Conservation (phyloP, 345 rosid species). For the Syzygium aqueum region DNA sequence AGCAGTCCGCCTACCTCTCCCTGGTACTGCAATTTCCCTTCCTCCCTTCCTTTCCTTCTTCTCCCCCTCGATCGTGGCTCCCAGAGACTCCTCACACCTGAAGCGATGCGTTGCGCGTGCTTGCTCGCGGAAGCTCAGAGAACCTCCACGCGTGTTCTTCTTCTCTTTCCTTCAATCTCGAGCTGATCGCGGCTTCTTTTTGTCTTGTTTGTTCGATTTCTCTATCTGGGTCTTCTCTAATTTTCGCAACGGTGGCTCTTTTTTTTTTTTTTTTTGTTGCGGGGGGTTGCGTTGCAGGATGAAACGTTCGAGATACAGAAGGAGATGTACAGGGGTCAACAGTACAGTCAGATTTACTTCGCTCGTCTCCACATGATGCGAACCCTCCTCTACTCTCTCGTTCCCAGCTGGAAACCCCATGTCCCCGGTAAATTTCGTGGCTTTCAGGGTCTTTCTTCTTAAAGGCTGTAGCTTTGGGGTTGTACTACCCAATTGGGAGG, state of each 20-base stretch:
- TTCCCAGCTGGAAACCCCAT: conserved; percentile 67
- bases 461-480: neutral
- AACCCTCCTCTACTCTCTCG: conserved; percentile 68
- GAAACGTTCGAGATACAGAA: conserved; percentile 59
- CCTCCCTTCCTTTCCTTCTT: neutral
- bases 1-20: conserved; percentile 35
- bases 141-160: no score
- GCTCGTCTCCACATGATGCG: conserved; percentile 79
- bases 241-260: neutral
- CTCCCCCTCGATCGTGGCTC: neutral
- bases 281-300: conserved; percentile 37
- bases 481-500: neutral
- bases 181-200: neutral
- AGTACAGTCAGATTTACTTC: conserved; percentile 89
- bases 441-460: neutral
- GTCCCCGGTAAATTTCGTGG: conserved; percentile 42
- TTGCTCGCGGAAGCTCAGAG: no score
- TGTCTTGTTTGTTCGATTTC: neutral
- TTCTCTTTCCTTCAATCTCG: neutral
- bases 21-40: conserved; percentile 21
- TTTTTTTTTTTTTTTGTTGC: neutral
- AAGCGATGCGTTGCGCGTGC: neutral
- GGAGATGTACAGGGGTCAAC: conserved; percentile 78
- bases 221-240: neutral
- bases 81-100: neutral